Evolutionary conservation across 2,329 filamentous ascomycete species (phyloP), one percentile per base, ranked within the genome.

Genomic region (Trichoderma sp.): DNA sequence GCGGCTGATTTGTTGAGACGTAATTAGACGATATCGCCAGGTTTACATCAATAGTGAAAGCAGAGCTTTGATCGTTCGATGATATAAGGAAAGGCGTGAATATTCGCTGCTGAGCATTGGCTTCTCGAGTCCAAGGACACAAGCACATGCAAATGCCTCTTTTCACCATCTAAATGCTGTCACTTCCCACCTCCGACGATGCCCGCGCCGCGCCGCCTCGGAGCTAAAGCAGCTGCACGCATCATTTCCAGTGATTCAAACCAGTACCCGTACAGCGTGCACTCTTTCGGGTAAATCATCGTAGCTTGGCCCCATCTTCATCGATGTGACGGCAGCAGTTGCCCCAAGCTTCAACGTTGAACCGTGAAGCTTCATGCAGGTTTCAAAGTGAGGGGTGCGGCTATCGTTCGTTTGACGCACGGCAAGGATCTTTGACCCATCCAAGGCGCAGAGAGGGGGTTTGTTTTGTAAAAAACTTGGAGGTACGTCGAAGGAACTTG

Each of bases 71-170:
- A 6, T 24, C 35, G 31, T 8, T 11, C 6, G 38, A 3, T 5
- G 68, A n/a, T 53, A 24, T 41, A 21, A 33, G 9, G 9, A 12
- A 63, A 62, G 24, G 14, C 56, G 53, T 50, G 68, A 18, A 27
- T 24, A 64, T 31, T 38, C 27, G 35, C 16, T 62, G 56, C 11
- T 45, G 9, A 31, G 56, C 56, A 24, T 33, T 50, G 29, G 35
- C 29, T 41, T 16, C 68, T 29, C 7, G 62, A 27, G 59, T 27
- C 60, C 59, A 33, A 41, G 29, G 5, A 64, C 59, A 50, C 59
- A 64, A 27, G 68, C 68, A 72, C 59, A 64, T 27, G 68, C 68
- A 72, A 63, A 45, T 50, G 14, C 38, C 56, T 71, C 56, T 71
- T 27, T 35, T 29, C 53, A 45, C 21, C 56, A 31, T 41, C 18